Percentiles rank a stretch among this genome's conserved stretches.
phyloP scores from a whole-genome alignment of 2,329 filamentous ascomycete species.

The Pyrenophora graminea region DNA sequence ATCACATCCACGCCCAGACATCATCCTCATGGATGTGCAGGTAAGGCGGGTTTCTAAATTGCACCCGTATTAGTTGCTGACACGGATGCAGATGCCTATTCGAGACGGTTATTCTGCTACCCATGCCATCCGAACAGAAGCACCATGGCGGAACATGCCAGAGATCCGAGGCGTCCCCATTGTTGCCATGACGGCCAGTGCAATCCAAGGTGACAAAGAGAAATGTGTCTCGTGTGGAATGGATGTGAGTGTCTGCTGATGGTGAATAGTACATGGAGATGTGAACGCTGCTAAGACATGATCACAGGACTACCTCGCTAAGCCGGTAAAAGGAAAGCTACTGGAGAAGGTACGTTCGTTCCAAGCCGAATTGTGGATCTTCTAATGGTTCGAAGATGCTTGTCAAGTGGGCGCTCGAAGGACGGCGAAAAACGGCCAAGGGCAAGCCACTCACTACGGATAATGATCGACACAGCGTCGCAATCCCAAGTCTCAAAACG shows the following conservation, averaged over 20 bases:
- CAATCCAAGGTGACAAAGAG: slow-evolving; percentile 75
- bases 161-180: slow-evolving; percentile 67
- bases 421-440: slow-evolving; percentile 44
- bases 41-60: slow-evolving; percentile 55
- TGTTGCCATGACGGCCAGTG: slow-evolving; percentile 80
- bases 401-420: slow-evolving; percentile 66
- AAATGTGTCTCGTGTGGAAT: slow-evolving; percentile 74
- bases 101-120: slow-evolving; percentile 80
- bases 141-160: slow-evolving; percentile 64
- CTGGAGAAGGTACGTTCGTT: slow-evolving; percentile 59
- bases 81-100: slow-evolving; percentile 47
- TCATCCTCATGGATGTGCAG: slow-evolving; percentile 79
- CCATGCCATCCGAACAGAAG: slow-evolving; percentile 70
- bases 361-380: slow-evolving; percentile 11
- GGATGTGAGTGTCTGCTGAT: slow-evolving; percentile 54
- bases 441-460: slow-evolving; percentile 26
- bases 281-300: slow-evolving; percentile 24
- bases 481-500: slow-evolving; percentile 18
- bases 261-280: slow-evolving; percentile 10
- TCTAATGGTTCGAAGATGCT: slow-evolving; percentile 55
- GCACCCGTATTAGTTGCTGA: slow-evolving; percentile 1
- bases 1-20: slow-evolving; percentile 64
- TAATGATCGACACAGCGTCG: slow-evolving; percentile 33
- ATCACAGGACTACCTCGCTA: slow-evolving; percentile 41
- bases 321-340: slow-evolving; percentile 68